A percentile compares a stretch with the other conserved stretches of the same genome.
Evolutionary conservation across 2,329 filamentous ascomycete genomes (phyloP).

Genomic region (Colletotrichum melonis): DNA sequence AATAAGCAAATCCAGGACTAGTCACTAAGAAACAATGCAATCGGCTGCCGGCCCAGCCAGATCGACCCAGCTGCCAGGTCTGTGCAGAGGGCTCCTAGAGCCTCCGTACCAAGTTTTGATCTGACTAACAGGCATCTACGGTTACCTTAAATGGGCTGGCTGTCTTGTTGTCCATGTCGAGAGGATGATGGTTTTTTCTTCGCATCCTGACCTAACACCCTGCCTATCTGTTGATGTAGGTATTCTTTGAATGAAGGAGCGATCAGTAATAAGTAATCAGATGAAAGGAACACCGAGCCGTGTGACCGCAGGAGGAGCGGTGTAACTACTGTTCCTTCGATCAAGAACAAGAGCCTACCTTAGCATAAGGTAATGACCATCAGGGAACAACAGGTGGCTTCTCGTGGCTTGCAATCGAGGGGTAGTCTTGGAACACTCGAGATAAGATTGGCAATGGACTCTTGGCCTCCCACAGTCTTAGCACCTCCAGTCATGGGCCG

Average conservation of each 20-base stretch:
- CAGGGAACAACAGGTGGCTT: background rate
- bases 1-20: background rate
- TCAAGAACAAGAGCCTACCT: background rate
- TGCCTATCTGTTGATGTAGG: background rate
- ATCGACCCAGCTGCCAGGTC: conserved; percentile 21
- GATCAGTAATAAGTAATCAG: background rate
- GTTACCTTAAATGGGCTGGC: background rate
- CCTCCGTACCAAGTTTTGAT: too few relatives aligned
- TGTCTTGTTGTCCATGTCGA: too few relatives aligned
- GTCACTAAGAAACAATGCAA: background rate
- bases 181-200: background rate
- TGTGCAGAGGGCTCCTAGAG: background rate
- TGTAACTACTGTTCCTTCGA: background rate
- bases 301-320: background rate
- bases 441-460: conserved; percentile 5
- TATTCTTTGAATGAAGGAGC: background rate
- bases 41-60: conserved; percentile 13
- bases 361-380: too few relatives aligned
- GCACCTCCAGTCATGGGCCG: conserved; percentile 16
- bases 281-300: background rate
- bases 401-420: conserved; percentile 7
- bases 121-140: too few relatives aligned
- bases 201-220: background rate
- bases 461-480: conserved; percentile 6
- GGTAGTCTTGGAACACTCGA: conserved; percentile 1